Percentiles rank a stretch among this genome's conserved stretches.
Evolutionary conservation across 495 filamentous ascomycete genomes (phyloP).

Genomic region (Podospora tetraspora): DNA sequence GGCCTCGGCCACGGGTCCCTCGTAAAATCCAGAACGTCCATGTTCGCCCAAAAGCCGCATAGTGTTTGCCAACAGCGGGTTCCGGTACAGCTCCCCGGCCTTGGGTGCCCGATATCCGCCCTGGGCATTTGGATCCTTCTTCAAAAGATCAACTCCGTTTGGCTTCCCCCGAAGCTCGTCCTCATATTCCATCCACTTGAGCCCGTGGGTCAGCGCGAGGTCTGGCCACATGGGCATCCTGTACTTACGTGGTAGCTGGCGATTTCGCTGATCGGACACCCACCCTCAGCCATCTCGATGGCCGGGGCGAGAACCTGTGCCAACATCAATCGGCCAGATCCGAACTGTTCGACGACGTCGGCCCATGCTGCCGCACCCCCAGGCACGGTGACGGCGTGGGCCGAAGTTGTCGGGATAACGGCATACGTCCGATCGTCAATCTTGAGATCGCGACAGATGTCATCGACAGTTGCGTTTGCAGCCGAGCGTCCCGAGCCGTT

Average conservation of each 20-base stretch:
- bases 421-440: constrained; percentile 45
- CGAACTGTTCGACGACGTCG: constrained; percentile 73
- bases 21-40: constrained; percentile 76
- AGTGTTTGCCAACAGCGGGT: constrained; percentile 63
- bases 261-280: constrained; percentile 71
- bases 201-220: neutral
- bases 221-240: neutral
- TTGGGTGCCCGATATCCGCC: constrained; percentile 56
- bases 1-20: constrained; percentile 64
- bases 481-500: constrained; percentile 76
- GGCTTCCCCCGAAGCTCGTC: constrained; percentile 52
- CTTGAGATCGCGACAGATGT: constrained; percentile 58
- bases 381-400: constrained; percentile 66
- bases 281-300: constrained; percentile 71
- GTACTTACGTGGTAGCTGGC: constrained; percentile 52
- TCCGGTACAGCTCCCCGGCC: constrained; percentile 70
- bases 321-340: constrained; percentile 65
- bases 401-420: constrained; percentile 58
- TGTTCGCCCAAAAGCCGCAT: constrained; percentile 63
- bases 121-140: constrained; percentile 52
- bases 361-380: constrained; percentile 82
- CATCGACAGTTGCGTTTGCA: constrained; percentile 50
- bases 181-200: constrained; percentile 61
- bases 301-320: constrained; percentile 67
- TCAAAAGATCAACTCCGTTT: constrained; percentile 65